These are phyloP conservation scores for Fusarium illudens DNA, from an alignment of 2,329 filamentous ascomycete species.

Conservation along the genomic window DNA sequence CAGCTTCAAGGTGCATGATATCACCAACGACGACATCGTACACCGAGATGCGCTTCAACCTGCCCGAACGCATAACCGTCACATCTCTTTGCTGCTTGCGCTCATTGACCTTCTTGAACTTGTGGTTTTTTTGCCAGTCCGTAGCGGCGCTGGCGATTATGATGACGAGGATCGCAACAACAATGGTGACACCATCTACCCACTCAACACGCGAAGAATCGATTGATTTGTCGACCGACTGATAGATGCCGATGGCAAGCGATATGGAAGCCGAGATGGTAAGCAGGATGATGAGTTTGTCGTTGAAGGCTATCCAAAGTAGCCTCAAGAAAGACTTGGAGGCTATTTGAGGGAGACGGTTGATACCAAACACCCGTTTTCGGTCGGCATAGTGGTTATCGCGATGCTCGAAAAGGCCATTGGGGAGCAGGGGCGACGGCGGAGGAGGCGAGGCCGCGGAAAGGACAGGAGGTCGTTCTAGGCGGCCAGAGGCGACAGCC, in stretches of 20 bases:
- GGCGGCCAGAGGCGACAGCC: conserved; percentile 52
- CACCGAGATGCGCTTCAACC: conserved; percentile 72
- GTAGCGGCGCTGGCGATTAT: conserved; percentile 80
- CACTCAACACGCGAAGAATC: conserved; percentile 71
- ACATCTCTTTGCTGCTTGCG: conserved; percentile 80
- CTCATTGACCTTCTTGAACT: conserved; percentile 81
- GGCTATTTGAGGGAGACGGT: conserved; percentile 65
- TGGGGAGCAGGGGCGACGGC: conserved; percentile 33
- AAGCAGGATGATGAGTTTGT: conserved; percentile 79
- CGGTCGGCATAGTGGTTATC: conserved; percentile 60
- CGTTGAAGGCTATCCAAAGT: conserved; percentile 81
- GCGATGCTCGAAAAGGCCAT: conserved; percentile 44
- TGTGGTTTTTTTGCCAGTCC: conserved; percentile 83
- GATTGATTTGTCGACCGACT: conserved; percentile 65
- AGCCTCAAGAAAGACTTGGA: conserved; percentile 74
- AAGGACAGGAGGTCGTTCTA: conserved; percentile 42
- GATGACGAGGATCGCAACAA: conserved; percentile 78
- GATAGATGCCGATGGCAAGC: conserved; percentile 77
- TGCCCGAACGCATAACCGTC: conserved; percentile 79
- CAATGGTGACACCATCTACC: conserved; percentile 84
- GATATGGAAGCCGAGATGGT: conserved; percentile 78
- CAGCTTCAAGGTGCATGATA: conserved; percentile 75
- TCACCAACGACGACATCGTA: conserved; percentile 79
- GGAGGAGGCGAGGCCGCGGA: conserved; percentile 29
- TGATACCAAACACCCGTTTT: conserved; percentile 74